These are phyloP conservation scores for Sophora flavescens DNA, from an alignment of 306 rosid genomes.

Conservation along the genomic window DNA sequence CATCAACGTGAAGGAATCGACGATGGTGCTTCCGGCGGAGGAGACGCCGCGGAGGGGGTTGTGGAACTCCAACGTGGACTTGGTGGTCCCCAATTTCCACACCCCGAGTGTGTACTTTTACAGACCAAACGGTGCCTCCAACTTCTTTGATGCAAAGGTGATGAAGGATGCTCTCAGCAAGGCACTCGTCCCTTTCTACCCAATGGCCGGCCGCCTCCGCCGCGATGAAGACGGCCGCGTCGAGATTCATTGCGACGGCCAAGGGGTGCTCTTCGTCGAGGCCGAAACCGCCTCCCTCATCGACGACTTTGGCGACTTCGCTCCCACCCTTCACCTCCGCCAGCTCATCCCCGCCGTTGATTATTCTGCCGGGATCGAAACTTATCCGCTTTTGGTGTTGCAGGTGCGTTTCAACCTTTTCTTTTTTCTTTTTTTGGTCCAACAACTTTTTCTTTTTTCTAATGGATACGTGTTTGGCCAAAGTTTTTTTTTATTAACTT, in stretches of 20 bases:
- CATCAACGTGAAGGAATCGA: constrained; percentile 63
- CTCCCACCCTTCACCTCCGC: constrained; percentile 78
- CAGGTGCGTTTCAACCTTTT: constrained; percentile 58
- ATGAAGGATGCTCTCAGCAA: constrained; percentile 73
- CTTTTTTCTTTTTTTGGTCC: too few species aligned
- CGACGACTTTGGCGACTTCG: constrained; percentile 86
- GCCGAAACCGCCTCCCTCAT: constrained; percentile 59
- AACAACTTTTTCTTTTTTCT: too few species aligned
- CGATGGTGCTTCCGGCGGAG: constrained; percentile 76
- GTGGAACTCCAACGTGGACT: constrained; percentile 86
- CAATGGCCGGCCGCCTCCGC: constrained; percentile 80
- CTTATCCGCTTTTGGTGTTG: constrained; percentile 68
- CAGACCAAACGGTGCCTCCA: constrained; percentile 49
- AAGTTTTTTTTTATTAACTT: too few species aligned
- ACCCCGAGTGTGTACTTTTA: constrained; percentile 87
- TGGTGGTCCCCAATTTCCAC: constrained; percentile 72
- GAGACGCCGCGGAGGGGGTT: constrained; percentile 55
- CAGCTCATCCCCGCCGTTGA: constrained; percentile 79
- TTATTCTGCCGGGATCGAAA: constrained; percentile 70
- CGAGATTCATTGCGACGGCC: constrained; percentile 74
- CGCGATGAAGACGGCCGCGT: constrained; percentile 82
- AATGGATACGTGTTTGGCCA: too few species aligned
- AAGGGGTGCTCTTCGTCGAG: constrained; percentile 80
- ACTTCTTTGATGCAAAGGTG: constrained; percentile 64
- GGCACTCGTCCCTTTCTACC: constrained; percentile 78